phyloP scores from a whole-genome alignment of 805 yeast species.

The Saccharomycopsis sp. region DNA sequence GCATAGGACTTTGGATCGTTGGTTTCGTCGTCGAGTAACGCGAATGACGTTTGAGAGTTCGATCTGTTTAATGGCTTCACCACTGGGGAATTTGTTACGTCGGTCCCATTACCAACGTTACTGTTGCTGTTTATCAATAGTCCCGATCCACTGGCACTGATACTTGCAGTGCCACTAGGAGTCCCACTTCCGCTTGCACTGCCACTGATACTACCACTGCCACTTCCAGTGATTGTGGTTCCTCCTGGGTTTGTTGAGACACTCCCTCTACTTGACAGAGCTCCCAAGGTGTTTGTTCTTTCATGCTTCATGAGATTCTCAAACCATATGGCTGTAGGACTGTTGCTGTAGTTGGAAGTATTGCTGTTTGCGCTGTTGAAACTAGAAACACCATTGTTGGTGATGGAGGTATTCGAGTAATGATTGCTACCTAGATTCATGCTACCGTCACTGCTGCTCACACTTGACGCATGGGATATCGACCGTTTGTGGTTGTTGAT shows the following conservation, averaged over 20 bases:
- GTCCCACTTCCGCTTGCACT: slow-evolving; percentile 11
- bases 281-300: slow-evolving; percentile 7
- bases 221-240: slow-evolving; percentile 10
- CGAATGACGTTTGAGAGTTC: slow-evolving; percentile 52
- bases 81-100: slow-evolving; percentile 38
- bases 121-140: slow-evolving; percentile 15
- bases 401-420: background rate
- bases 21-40: slow-evolving; percentile 44
- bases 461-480: slow-evolving; percentile 24
- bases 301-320: slow-evolving; percentile 25
- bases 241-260: background rate
- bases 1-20: slow-evolving; percentile 39
- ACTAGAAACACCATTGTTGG: slow-evolving; percentile 1
- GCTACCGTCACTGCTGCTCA: slow-evolving; percentile 27
- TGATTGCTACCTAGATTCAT: background rate
- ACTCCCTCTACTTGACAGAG: slow-evolving; percentile 18
- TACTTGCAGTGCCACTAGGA: slow-evolving; percentile 9
- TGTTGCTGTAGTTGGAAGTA: slow-evolving; percentile 4
- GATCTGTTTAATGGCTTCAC: slow-evolving; percentile 43
- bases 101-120: slow-evolving; percentile 1
- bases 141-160: slow-evolving; percentile 9
- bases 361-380: background rate
- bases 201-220: slow-evolving; percentile 10
- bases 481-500: slow-evolving; percentile 17
- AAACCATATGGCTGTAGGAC: slow-evolving; percentile 28